Percentiles rank a stretch among this genome's conserved stretches.
Evolutionary conservation across 2,329 filamentous ascomycete genomes (phyloP).

Genomic region (Beauveria varroae): DNA sequence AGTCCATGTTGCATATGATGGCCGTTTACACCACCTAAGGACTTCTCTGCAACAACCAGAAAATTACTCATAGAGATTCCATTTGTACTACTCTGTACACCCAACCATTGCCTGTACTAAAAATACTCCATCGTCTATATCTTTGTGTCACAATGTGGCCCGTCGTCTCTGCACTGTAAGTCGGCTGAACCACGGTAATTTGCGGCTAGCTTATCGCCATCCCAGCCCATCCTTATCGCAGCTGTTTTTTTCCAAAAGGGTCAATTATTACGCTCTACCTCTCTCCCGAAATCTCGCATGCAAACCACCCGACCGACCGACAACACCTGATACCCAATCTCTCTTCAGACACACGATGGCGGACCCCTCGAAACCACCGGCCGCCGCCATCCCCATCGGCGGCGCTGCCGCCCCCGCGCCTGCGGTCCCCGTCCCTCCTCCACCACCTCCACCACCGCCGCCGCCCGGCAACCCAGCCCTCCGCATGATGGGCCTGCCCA

Average conservation of each 20-base stretch:
- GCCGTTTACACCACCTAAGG: background rate
- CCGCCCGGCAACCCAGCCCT: constrained; percentile 60
- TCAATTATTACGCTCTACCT: background rate
- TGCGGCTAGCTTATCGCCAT: background rate
- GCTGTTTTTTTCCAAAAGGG: constrained; percentile 9
- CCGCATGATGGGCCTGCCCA: constrained; percentile 77
- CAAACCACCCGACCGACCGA: background rate
- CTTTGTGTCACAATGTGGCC: background rate
- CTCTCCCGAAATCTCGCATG: background rate
- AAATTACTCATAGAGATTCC: background rate
- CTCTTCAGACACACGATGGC: background rate
- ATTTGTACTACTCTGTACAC: background rate
- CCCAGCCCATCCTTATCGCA: constrained; percentile 1
- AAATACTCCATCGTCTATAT: background rate
- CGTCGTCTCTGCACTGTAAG: background rate
- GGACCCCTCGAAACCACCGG: constrained; percentile 2
- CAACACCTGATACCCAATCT: background rate
- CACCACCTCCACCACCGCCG: constrained; percentile 20
- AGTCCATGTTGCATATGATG: background rate
- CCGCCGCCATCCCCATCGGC: constrained; percentile 14
- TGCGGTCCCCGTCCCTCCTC: constrained; percentile 21
- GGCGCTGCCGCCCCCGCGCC: constrained; percentile 19
- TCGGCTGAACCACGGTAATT: constrained; percentile 10
- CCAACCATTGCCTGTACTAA: background rate
- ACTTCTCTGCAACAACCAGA: background rate